A percentile compares a stretch with the other conserved stretches of the same genome.
phyloP scores from a whole-genome alignment of 2,329 filamentous ascomycete species.

The Nannizzia gypsea region DNA sequence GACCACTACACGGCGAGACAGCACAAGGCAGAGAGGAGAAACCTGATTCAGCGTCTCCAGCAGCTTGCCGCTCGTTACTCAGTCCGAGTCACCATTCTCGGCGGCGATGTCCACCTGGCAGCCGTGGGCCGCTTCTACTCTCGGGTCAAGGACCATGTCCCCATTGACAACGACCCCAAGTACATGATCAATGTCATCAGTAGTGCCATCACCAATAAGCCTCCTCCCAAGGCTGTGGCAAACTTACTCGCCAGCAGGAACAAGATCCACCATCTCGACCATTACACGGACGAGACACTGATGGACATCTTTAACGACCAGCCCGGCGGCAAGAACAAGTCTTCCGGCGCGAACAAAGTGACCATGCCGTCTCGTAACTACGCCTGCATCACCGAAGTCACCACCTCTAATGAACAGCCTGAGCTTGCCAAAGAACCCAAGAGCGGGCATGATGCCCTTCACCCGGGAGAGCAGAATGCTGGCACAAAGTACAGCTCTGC shows the following conservation, averaged over 20 bases:
- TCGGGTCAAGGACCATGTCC: conserved; percentile 45
- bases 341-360: conserved; percentile 61
- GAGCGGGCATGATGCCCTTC: conserved; percentile 59
- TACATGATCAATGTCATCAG: conserved; percentile 56
- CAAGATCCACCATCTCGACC: conserved; percentile 54
- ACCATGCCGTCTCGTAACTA: conserved; percentile 67
- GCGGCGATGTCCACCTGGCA: conserved; percentile 53
- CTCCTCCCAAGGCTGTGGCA: conserved; percentile 52
- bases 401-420: conserved; percentile 11
- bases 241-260: conserved; percentile 51
- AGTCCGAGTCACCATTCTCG: conserved; percentile 49
- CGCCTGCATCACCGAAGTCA: conserved; percentile 48
- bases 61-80: conserved; percentile 43
- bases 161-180: conserved; percentile 47
- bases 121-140: conserved; percentile 56
- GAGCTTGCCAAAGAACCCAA: conserved; percentile 29
- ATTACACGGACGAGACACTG: conserved; percentile 52
- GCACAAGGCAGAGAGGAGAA: conserved; percentile 77
- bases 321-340: conserved; percentile 49
- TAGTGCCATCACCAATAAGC: conserved; percentile 57
- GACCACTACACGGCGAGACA: conserved; percentile 77
- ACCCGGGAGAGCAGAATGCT: conserved; percentile 63
- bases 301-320: conserved; percentile 52
- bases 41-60: conserved; percentile 56
- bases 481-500: conserved; percentile 70